Base-by-base conservation (phyloP, 1,284 basidiomycete species). In the Ustanciosporium gigantosporum region DNA sequence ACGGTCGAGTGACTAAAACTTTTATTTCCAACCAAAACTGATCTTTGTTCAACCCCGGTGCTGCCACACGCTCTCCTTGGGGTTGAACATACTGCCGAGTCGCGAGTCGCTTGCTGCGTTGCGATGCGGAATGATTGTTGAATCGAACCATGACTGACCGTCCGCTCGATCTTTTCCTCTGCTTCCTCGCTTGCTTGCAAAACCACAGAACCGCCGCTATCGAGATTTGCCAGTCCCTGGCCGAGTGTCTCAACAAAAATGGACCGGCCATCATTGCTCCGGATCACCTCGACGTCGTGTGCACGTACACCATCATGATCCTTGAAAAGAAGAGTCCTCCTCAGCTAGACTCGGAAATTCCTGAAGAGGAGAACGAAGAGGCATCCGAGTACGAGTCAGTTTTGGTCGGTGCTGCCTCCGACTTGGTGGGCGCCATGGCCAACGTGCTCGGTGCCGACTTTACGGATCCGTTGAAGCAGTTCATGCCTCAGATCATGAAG, bases 331-430 rank as follows among this genome's bases (percentile, higher is more conserved):
- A 74, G 61, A 58, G 68, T 27, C 61, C 68, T 65, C 95, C 93
- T 80, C 95, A 99, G 80, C 87, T 94, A 78, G 92, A 96, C 78
- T 90, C 91, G 41, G 94, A 97, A 76, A 90, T 59, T 20, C 53
- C 89, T 62, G 93, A 94, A 66, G 91, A 91, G 64, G 87, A 86
- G 23, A 71, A 61, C 43, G 70, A 75, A 51, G 84, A 84, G 57
- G 88, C 89, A 66, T 93, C 93, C 5, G 95, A 99, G 81, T 96
- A 94, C 79, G 95, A 98, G 80, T 91, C 92, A 14, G 89, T 94
- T 34, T 84, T 99, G 51, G 89, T 98, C 77, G 90, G 90, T 25
- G 88, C 92, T 27, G 94, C 95, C 21, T 88, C 88, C 40, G 95
- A 99, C 79, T 87, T 99, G 46, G 93, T 97, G 46, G 87, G 93